Percentiles rank a stretch among this genome's conserved stretches.
Evolutionary conservation across 306 rosid species (phyloP).

Genomic region (Vigna radiata): DNA sequence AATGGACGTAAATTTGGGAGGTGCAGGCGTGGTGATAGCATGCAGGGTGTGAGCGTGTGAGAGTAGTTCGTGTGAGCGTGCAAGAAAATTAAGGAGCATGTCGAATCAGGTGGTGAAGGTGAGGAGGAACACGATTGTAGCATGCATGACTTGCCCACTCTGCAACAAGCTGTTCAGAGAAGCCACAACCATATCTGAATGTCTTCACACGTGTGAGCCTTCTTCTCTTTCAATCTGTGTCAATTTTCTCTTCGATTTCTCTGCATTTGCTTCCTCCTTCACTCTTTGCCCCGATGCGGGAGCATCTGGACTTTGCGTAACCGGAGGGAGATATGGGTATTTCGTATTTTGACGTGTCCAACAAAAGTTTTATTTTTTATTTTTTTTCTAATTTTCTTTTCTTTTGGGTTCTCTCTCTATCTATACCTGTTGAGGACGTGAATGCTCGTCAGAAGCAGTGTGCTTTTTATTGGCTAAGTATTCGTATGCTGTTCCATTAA

Average conservation of each 20-base stretch:
- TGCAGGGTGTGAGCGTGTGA: constrained; percentile 59
- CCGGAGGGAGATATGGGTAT: constrained; percentile 44
- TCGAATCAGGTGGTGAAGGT: constrained; percentile 77
- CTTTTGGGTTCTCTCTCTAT: constrained; percentile 8
- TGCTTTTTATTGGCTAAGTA: constrained; percentile 39
- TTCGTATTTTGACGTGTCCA: constrained; percentile 46
- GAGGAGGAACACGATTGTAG: constrained; percentile 68
- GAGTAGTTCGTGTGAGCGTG: constrained; percentile 43
- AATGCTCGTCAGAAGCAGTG: constrained; percentile 39
- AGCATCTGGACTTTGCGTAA: constrained; percentile 40
- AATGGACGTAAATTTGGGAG: constrained; percentile 70
- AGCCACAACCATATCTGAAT: constrained; percentile 95
- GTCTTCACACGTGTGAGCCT: constrained; percentile 95
- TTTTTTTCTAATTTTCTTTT: neutral
- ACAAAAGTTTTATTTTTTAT: neutral
- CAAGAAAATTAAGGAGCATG: constrained; percentile 51
- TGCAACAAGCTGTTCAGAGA: constrained; percentile 76
- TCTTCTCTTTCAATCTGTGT: constrained; percentile 13
- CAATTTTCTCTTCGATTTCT: constrained; percentile 39
- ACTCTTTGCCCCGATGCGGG: constrained; percentile 31
- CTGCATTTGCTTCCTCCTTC: constrained; percentile 15
- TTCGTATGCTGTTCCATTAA: constrained; percentile 38
- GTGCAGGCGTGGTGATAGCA: constrained; percentile 47
- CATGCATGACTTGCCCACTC: constrained; percentile 97
- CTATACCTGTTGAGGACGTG: constrained; percentile 20